Evolutionary conservation across 2,329 filamentous ascomycete genomes (phyloP).

Genomic region (Diplodia seriata): DNA sequence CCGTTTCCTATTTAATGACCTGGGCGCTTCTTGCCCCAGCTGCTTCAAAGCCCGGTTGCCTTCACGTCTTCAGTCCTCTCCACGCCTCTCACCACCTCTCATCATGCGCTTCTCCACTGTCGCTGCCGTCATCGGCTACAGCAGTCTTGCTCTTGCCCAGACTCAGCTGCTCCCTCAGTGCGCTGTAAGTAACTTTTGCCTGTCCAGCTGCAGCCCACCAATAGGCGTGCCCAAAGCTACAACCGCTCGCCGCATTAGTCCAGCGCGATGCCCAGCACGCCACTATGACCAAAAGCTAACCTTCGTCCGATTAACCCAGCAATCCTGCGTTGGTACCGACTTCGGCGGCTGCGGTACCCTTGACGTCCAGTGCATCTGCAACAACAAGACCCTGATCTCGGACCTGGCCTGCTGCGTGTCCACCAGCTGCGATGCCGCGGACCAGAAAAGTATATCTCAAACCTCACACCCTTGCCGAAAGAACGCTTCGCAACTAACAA

Average conservation of each 20-base stretch:
- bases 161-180: conserved; percentile 39
- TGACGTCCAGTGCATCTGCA: conserved; percentile 53
- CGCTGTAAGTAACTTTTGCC: conserved; percentile 37
- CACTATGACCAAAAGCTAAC: conserved; percentile 23
- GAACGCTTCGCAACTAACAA: not conserved
- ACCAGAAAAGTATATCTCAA: conserved; percentile 44
- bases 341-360: conserved; percentile 49
- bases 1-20: conserved; percentile 13
- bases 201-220: not conserved
- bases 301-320: conserved; percentile 34
- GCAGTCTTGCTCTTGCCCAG: conserved; percentile 40
- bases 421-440: conserved; percentile 42
- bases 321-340: conserved; percentile 47
- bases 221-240: not conserved
- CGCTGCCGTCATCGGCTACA: conserved; percentile 37
- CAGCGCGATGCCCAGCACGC: not conserved
- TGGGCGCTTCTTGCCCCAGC: not conserved
- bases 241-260: not conserved
- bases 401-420: conserved; percentile 53
- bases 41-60: not conserved
- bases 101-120: conserved; percentile 40
- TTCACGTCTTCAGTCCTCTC: not conserved
- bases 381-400: conserved; percentile 45
- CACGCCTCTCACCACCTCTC: not conserved
- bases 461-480: not conserved